Evolutionary conservation across 1,284 basidiomycete species (phyloP).

Genomic region (Trichosporon sp.): DNA sequence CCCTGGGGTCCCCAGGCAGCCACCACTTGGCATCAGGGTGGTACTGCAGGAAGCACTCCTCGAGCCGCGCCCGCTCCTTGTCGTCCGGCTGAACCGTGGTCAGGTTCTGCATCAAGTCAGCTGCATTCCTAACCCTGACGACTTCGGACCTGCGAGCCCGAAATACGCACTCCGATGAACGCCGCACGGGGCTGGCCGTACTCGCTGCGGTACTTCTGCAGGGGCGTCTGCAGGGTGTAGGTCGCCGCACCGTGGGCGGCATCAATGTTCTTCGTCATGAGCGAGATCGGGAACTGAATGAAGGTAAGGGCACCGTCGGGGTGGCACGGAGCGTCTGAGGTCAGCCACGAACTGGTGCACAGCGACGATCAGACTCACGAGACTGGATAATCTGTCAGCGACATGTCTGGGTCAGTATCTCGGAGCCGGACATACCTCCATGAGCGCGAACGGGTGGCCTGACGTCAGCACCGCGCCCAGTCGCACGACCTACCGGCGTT

Average conservation of each 20-base stretch:
- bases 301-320: slow-evolving; percentile 60
- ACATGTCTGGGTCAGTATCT: neutral
- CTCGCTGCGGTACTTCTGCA: slow-evolving; percentile 45
- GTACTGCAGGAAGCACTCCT: slow-evolving; percentile 34
- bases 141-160: neutral
- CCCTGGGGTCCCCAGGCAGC: slow-evolving; percentile 33
- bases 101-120: slow-evolving; percentile 32
- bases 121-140: neutral
- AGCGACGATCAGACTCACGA: slow-evolving; percentile 17
- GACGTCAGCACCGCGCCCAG: neutral
- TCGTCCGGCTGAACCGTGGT: slow-evolving; percentile 31
- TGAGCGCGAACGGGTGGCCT: slow-evolving; percentile 60
- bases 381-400: slow-evolving; percentile 11
- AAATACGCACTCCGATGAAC: slow-evolving; percentile 54
- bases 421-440: slow-evolving; percentile 56
- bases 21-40: slow-evolving; percentile 47
- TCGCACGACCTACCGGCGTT: slow-evolving; percentile 29
- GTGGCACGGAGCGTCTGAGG: slow-evolving; percentile 55
- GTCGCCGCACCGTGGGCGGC: slow-evolving; percentile 54
- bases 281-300: slow-evolving; percentile 62
- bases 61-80: slow-evolving; percentile 25
- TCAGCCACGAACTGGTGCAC: neutral
- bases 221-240: slow-evolving; percentile 55
- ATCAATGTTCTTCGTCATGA: slow-evolving; percentile 59
- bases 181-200: slow-evolving; percentile 54